Conservation (phyloP, 2,329 filamentous ascomycete species). For the Cercospora citrullina region DNA sequence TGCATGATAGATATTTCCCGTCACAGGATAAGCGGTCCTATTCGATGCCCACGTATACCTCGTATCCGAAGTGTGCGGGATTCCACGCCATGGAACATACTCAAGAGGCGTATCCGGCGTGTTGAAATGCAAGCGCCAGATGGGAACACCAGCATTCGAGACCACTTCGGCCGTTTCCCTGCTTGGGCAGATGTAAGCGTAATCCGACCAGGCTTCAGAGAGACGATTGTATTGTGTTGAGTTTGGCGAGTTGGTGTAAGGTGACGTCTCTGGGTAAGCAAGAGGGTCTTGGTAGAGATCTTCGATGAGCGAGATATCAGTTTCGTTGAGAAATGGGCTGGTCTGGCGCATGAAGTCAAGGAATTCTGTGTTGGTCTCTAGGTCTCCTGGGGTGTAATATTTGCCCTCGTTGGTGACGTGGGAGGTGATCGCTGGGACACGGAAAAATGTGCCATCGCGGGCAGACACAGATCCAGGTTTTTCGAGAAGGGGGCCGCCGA, state of each 20-base stretch:
- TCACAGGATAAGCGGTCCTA: constrained; percentile 11
- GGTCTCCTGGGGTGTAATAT: constrained; percentile 57
- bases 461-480: constrained; percentile 40
- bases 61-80: constrained; percentile 22
- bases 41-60: constrained; percentile 22
- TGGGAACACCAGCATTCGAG: constrained; percentile 17
- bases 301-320: constrained; percentile 57
- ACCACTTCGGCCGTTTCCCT: constrained; percentile 57
- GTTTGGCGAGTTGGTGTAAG: constrained; percentile 43
- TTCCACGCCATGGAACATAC: constrained; percentile 16
- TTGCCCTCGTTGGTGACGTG: constrained; percentile 72
- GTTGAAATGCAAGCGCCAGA: constrained; percentile 22
- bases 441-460: constrained; percentile 45
- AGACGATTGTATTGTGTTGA: constrained; percentile 56
- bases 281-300: constrained; percentile 62
- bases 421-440: constrained; percentile 65
- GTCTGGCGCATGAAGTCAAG: constrained; percentile 60
- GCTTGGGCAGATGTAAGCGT: constrained; percentile 64
- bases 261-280: constrained; percentile 39
- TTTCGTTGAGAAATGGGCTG: constrained; percentile 56
- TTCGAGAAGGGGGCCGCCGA: constrained; percentile 49
- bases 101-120: constrained; percentile 14
- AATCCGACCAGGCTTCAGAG: constrained; percentile 63
- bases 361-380: constrained; percentile 55
- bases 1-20: constrained; percentile 35